Conservation (phyloP, 2,329 filamentous ascomycete genomes). For the Trichoderma breve region DNA sequence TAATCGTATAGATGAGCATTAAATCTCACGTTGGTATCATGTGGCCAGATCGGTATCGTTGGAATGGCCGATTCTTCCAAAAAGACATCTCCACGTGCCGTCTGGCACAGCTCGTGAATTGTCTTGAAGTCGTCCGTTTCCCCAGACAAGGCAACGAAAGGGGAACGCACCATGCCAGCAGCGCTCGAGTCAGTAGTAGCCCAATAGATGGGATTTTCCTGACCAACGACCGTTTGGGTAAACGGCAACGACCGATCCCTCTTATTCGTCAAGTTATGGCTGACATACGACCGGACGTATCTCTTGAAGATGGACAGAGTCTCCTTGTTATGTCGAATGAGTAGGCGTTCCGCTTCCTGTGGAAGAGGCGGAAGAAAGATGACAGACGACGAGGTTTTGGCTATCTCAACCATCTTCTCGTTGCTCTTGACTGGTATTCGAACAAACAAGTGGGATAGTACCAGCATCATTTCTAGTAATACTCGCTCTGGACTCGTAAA, state of each 20-base stretch:
- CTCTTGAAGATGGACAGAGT: slow-evolving; percentile 64
- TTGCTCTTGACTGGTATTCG: slow-evolving; percentile 47
- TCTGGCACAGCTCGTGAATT: slow-evolving; percentile 66
- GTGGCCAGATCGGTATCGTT: slow-evolving; percentile 59
- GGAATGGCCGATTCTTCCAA: slow-evolving; percentile 73
- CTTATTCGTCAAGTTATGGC: slow-evolving; percentile 55
- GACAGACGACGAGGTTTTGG: slow-evolving; percentile 59
- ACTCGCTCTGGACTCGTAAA: slow-evolving; percentile 48
- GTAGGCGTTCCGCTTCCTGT: slow-evolving; percentile 50
- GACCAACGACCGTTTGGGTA: slow-evolving; percentile 34
- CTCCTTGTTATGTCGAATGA: slow-evolving; percentile 62
- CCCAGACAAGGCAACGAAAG: slow-evolving; percentile 71
- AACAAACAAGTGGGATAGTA: slow-evolving; percentile 69
- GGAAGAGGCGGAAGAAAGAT: slow-evolving; percentile 66
- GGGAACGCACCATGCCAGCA: slow-evolving; percentile 55
- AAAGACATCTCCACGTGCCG: slow-evolving; percentile 66
- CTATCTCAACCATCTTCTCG: slow-evolving; percentile 46
- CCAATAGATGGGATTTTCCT: not conserved
- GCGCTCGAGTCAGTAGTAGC: slow-evolving; percentile 22
- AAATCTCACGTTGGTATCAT: slow-evolving; percentile 51
- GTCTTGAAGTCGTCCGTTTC: slow-evolving; percentile 61
- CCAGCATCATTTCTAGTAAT: slow-evolving; percentile 61
- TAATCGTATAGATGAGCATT: slow-evolving; percentile 75
- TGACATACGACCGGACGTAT: slow-evolving; percentile 68
- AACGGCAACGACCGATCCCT: slow-evolving; percentile 59